Conservation (phyloP, 371 early-diverging fungal genomes). For the Mortierella sp. region DNA sequence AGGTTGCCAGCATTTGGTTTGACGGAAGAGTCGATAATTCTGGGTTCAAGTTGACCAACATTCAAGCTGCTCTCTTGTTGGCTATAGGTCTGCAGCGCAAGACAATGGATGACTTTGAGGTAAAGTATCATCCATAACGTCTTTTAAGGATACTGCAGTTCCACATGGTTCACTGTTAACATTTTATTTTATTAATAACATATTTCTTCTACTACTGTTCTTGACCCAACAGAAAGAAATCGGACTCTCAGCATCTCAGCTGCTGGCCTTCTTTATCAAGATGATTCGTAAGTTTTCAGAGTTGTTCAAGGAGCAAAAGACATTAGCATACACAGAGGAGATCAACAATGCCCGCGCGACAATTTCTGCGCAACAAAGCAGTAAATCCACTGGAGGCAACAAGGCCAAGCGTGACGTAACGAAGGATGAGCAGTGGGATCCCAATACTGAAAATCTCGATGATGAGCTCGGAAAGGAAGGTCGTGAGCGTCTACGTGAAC, state of each 20-base stretch:
- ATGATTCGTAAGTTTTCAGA: conserved; percentile 82
- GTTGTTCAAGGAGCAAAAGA: conserved; percentile 72
- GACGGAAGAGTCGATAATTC: conserved; percentile 66
- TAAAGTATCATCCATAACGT: conserved; percentile 11
- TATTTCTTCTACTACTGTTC: too few relatives aligned
- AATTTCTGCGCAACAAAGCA: conserved; percentile 23
- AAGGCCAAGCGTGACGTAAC: conserved; percentile 70
- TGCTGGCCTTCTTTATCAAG: conserved; percentile 95
- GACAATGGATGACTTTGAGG: conserved; percentile 85
- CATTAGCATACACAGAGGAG: conserved; percentile 48
- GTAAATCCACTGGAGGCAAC: conserved; percentile 26
- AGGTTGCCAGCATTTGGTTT: conserved; percentile 85
- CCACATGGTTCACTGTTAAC: neutral
- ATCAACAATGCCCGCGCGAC: conserved; percentile 32
- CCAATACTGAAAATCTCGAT: conserved; percentile 76
- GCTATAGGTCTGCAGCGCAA: conserved; percentile 95
- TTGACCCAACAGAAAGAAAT: conserved; percentile 80
- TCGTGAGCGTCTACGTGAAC: conserved; percentile 74
- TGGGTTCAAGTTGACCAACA: conserved; percentile 80
- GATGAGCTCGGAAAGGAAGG: conserved; percentile 89
- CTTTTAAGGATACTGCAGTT: neutral
- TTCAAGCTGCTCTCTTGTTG: conserved; percentile 88
- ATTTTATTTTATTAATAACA: neutral
- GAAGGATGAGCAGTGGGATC: conserved; percentile 91
- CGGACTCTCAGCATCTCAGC: conserved; percentile 84